phyloP scores from a whole-genome alignment of 1,284 basidiomycete species.

The Rhodofomes roseus region DNA sequence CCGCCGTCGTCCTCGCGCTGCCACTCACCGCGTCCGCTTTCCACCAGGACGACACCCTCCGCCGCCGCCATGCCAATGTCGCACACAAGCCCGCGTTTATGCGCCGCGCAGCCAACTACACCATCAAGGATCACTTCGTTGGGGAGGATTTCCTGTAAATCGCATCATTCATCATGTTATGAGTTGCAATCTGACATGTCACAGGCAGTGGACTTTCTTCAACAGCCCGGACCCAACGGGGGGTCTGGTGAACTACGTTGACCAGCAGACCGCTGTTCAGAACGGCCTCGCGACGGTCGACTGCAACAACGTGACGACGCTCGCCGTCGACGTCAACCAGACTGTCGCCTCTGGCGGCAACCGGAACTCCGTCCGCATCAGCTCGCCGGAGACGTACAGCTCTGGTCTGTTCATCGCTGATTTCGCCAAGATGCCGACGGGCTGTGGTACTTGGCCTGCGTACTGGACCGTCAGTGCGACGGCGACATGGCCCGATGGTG shows the following conservation, averaged over 20 bases:
- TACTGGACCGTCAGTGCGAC: slow-evolving; percentile 55
- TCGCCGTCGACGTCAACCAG: slow-evolving; percentile 61
- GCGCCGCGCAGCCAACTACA: slow-evolving; percentile 24
- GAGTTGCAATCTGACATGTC: neutral
- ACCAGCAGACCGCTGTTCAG: slow-evolving; percentile 39
- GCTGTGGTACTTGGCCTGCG: slow-evolving; percentile 82
- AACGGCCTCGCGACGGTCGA: slow-evolving; percentile 58
- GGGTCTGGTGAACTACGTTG: slow-evolving; percentile 58
- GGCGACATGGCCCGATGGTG: slow-evolving; percentile 65
- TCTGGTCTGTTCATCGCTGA: slow-evolving; percentile 80
- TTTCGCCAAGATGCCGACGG: slow-evolving; percentile 71
- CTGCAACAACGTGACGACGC: slow-evolving; percentile 46
- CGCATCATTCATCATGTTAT: neutral
- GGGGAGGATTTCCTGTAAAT: slow-evolving; percentile 12
- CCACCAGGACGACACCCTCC: slow-evolving; percentile 10
- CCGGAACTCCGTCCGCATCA: slow-evolving; percentile 73
- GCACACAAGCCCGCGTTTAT: slow-evolving; percentile 10
- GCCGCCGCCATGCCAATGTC: slow-evolving; percentile 13
- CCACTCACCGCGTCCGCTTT: slow-evolving; percentile 19
- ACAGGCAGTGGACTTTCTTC: slow-evolving; percentile 65
- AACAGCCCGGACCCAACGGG: slow-evolving; percentile 60
- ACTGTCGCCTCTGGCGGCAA: slow-evolving; percentile 46
- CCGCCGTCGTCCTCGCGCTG: slow-evolving; percentile 18
- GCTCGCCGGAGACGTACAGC: slow-evolving; percentile 59
- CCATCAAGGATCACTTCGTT: slow-evolving; percentile 33